Percentiles rank a stretch among this genome's conserved stretches.
These are phyloP conservation scores for Diospyros kaki DNA, from an alignment of 148 eudicot genomes.

Conservation along the genomic window DNA sequence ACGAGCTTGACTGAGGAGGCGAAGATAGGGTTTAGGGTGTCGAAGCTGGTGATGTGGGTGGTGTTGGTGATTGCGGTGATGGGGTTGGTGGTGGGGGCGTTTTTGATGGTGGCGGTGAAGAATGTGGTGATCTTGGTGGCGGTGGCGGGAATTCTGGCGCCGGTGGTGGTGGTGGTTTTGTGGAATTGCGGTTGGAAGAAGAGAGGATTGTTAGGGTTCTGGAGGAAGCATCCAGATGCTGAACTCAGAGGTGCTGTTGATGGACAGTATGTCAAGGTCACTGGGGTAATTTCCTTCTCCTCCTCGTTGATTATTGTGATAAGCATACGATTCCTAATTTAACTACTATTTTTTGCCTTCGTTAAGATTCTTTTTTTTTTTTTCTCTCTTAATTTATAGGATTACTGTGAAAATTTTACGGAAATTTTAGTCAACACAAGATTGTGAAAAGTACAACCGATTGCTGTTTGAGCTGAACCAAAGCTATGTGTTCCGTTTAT, in stretches of 20 bases:
- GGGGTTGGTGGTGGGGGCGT: conserved; percentile 74
- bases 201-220: conserved; percentile 52
- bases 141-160: conserved; percentile 55
- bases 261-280: conserved; percentile 93
- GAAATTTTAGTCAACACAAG: too few species aligned
- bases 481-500: background rate
- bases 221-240: conserved; percentile 55
- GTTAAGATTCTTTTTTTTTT: too few species aligned
- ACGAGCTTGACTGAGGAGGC: conserved; percentile 51
- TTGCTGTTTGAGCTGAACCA: too few species aligned
- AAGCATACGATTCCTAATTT: too few species aligned
- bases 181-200: conserved; percentile 68
- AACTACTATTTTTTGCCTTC: too few species aligned
- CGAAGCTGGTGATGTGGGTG: conserved; percentile 76
- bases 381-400: too few species aligned
- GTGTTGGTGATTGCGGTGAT: conserved; percentile 55
- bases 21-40: conserved; percentile 60
- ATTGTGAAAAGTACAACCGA: too few species aligned
- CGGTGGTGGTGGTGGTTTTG: conserved; percentile 27
- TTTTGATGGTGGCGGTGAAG: conserved; percentile 68
- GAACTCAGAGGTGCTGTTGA: conserved; percentile 87
- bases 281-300: conserved; percentile 63
- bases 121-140: conserved; percentile 54
- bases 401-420: too few species aligned
- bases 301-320: too few species aligned